A percentile compares a stretch with the other conserved stretches of the same genome.
These are phyloP conservation scores for Macroventuria anomochaeta DNA, from an alignment of 2,329 filamentous ascomycete genomes.

Conservation along the genomic window DNA sequence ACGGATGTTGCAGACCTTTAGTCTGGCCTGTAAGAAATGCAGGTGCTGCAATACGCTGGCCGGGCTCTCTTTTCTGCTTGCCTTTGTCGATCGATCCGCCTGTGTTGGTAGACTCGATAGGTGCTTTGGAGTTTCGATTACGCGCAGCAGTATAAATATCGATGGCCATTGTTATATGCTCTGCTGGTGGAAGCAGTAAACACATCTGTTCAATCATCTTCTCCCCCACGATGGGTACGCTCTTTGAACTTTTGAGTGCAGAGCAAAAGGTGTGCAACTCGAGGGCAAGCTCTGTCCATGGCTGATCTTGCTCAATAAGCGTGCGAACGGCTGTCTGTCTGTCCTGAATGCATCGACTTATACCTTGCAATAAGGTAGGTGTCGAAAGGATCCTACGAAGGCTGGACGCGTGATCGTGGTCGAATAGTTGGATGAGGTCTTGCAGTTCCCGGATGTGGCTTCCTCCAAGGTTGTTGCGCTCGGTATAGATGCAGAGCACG, in stretches of 20 bases:
- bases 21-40: background rate
- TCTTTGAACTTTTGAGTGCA: conserved; percentile 22
- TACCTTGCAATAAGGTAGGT: conserved; percentile 28
- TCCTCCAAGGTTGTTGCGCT: conserved; percentile 24
- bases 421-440: conserved; percentile 25
- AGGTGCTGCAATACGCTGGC: background rate
- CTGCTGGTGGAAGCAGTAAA: conserved; percentile 21
- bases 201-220: conserved; percentile 7
- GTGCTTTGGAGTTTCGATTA: background rate
- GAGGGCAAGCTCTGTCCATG: conserved; percentile 28
- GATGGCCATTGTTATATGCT: conserved; percentile 17
- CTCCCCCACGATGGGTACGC: conserved; percentile 4
- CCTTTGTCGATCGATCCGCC: background rate
- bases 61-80: no score
- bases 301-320: conserved; percentile 22
- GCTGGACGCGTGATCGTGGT: conserved; percentile 17
- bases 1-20: background rate
- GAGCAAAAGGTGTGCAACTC: conserved; percentile 33
- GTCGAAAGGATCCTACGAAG: conserved; percentile 26
- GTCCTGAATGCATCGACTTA: conserved; percentile 33
- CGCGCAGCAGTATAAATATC: conserved; percentile 25
- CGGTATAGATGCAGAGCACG: conserved; percentile 19
- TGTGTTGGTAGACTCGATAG: background rate
- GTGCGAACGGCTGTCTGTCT: conserved; percentile 26
- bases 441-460: conserved; percentile 26